Conservation (phyloP, 345 rosid genomes). For the Populus alba region DNA sequence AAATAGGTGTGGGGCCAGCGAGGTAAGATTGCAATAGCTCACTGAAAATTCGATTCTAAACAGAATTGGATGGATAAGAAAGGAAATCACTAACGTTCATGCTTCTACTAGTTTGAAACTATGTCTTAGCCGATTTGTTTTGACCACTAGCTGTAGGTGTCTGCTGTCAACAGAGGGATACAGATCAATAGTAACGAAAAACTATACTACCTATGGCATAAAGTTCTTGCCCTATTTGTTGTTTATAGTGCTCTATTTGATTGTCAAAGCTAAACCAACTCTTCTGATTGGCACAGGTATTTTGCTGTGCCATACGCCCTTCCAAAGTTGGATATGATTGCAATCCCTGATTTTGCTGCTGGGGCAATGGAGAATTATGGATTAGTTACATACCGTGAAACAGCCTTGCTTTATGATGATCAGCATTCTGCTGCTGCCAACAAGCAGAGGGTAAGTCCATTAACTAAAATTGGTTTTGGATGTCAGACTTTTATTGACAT, state of each 20-base stretch:
- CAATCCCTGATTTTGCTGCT: slow-evolving; percentile 95
- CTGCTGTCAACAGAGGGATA: slow-evolving; percentile 3
- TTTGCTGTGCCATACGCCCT: slow-evolving; percentile 86
- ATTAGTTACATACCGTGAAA: slow-evolving; percentile 89
- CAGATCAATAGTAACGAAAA: not conserved
- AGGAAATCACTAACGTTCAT: too few relatives aligned
- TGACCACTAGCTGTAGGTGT: not conserved
- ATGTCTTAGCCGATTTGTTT: not conserved
- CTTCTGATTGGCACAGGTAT: slow-evolving; percentile 46
- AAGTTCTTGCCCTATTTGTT: not conserved
- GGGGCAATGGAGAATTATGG: slow-evolving; percentile 99
- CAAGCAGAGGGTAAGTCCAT: slow-evolving; percentile 73
- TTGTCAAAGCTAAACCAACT: slow-evolving; percentile 11
- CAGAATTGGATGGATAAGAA: too few relatives aligned
- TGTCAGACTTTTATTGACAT: not conserved
- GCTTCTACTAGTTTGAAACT: too few relatives aligned
- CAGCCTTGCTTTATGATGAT: slow-evolving; percentile 85
- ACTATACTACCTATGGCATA: too few relatives aligned
- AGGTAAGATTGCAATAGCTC: too few relatives aligned
- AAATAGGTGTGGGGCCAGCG: not conserved
- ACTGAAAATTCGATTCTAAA: too few relatives aligned
- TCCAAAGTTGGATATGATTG: slow-evolving; percentile 95
- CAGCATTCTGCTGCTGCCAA: slow-evolving; percentile 94
- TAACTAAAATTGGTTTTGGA: slow-evolving; percentile 5
- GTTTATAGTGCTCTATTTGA: not conserved